Percentiles rank a stretch among this genome's conserved stretches.
Evolutionary conservation across 2,329 filamentous ascomycete genomes (phyloP).

Genomic region (Rhexocercosporidium sp.): DNA sequence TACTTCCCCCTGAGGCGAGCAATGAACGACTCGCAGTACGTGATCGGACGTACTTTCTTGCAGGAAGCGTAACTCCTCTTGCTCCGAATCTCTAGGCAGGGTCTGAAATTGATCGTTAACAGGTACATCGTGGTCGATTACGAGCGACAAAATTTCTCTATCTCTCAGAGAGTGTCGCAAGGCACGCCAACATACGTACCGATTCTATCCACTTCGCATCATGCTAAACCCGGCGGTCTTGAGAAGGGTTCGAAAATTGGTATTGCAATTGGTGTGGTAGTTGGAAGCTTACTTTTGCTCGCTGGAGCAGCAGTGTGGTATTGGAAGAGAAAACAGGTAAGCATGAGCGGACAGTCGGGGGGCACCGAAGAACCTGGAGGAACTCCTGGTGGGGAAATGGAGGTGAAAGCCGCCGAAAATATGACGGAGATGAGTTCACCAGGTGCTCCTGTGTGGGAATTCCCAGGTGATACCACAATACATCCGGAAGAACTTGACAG

Average conservation of each 20-base stretch:
- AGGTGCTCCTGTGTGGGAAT: neutral
- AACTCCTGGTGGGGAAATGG: neutral
- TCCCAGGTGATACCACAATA: neutral
- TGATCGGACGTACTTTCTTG: conserved; percentile 37
- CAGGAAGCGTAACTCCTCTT: conserved; percentile 35
- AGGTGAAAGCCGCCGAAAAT: neutral
- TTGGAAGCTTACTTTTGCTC: neutral
- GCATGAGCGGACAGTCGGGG: neutral
- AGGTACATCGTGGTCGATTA: conserved; percentile 12
- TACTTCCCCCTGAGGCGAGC: conserved; percentile 39
- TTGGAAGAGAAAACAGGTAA: neutral
- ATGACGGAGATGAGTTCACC: neutral
- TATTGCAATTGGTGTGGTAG: neutral
- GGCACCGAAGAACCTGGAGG: too few species aligned
- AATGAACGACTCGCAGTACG: conserved; percentile 32
- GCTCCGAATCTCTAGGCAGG: neutral
- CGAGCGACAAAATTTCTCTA: conserved; percentile 15
- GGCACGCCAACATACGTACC: neutral
- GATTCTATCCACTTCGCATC: neutral
- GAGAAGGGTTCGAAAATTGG: neutral
- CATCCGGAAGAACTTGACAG: neutral
- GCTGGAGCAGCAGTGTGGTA: neutral
- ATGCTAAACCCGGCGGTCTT: neutral
- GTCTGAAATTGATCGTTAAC: neutral
- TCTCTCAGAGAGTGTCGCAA: conserved; percentile 8